Conservation (phyloP, 176 grass and related monocot species). For the bread wheat (Triticum aestivum) region IWGSC_CS_RefSeq_v2.1 NC_057800.1:721252869-721253368, state of each 20-base stretch:
- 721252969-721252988: no score
- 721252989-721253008: no score
- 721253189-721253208: constrained; percentile 56
- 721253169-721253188: constrained; percentile 39
- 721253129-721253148: constrained; percentile 66
- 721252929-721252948: not conserved
- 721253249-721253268: constrained; percentile 67
- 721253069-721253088: not conserved
- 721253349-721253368: not conserved
- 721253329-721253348: not conserved
- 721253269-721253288: constrained; percentile 52
- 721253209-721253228: constrained; percentile 74
- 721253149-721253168: constrained; percentile 41
- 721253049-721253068: no score
- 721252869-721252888: constrained; percentile 73
- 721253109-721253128: constrained; percentile 65
- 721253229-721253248: constrained; percentile 60
- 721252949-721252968: not conserved
- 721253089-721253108: constrained; percentile 89
- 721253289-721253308: not conserved
- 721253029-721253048: no score
- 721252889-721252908: constrained; percentile 81
- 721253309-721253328: no score
- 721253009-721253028: no score
- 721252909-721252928: constrained; percentile 39